phyloP scores from a whole-genome alignment of 208 protist species.

The Trypanosoma cruzi region DNA sequence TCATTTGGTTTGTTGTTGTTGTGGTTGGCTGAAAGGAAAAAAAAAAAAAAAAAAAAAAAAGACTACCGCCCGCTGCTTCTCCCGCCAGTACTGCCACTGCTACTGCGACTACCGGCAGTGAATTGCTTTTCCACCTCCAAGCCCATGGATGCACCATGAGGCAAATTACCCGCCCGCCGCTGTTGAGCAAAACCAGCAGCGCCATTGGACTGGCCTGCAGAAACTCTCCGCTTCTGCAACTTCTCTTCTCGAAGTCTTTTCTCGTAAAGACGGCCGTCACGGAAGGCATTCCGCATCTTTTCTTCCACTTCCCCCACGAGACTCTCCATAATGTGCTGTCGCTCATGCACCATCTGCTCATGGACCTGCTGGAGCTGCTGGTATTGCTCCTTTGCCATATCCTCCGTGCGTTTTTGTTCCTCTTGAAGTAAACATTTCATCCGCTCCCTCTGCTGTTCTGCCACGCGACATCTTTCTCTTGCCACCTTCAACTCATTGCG shows the following conservation, averaged over 20 bases:
- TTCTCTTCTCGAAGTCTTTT: conserved; percentile 31
- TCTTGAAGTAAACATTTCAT: conserved; percentile 47
- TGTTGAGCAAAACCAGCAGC: background rate
- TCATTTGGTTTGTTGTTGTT: background rate
- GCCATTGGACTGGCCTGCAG: background rate
- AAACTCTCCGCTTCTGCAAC: conserved; percentile 8
- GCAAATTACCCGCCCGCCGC: background rate
- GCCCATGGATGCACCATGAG: background rate
- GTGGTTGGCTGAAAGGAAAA: no score
- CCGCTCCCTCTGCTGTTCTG: conserved; percentile 50
- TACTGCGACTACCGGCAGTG: conserved; percentile 1
- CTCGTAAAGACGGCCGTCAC: conserved; percentile 65
- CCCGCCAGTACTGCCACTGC: background rate
- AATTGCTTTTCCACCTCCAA: background rate
- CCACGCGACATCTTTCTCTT: conserved; percentile 49
- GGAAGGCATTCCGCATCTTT: conserved; percentile 70
- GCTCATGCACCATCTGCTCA: conserved; percentile 72
- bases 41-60: background rate
- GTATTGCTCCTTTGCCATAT: conserved; percentile 58
- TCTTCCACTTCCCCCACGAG: conserved; percentile 74
- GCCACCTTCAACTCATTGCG: conserved; percentile 37
- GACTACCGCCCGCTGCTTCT: background rate
- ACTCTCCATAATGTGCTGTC: conserved; percentile 59
- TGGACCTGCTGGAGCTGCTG: conserved; percentile 72
- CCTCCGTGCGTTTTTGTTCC: conserved; percentile 68